These are phyloP conservation scores for Rhizophagus sp. DNA, from an alignment of 192 early-diverging fungal genomes.

Conservation along the genomic window DNA sequence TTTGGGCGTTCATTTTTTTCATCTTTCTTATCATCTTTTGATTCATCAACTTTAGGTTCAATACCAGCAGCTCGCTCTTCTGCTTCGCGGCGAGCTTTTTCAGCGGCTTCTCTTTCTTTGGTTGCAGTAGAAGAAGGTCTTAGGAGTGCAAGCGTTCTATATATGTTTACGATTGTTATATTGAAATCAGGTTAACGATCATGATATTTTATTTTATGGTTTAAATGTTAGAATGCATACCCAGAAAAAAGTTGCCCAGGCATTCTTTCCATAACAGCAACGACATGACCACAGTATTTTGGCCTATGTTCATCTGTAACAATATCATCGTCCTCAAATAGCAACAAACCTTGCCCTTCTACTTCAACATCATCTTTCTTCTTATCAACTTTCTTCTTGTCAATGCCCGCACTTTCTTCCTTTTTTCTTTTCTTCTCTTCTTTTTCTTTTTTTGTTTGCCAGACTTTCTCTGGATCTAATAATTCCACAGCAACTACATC, in stretches of 20 bases:
- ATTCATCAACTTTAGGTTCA: slow-evolving; percentile 34
- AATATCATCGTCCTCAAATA: slow-evolving; percentile 50
- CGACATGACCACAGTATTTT: slow-evolving; percentile 57
- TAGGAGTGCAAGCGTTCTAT: slow-evolving; percentile 38
- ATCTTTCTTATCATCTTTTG: slow-evolving; percentile 44
- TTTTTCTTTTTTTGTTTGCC: slow-evolving; percentile 56
- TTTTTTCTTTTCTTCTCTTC: slow-evolving; percentile 58
- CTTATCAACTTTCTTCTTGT: slow-evolving; percentile 44
- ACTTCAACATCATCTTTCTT: slow-evolving; percentile 57
- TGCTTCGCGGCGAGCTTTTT: slow-evolving; percentile 36
- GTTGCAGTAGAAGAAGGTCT: slow-evolving; percentile 36
- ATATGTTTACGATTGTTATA: neutral
- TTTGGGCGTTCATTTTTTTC: slow-evolving; percentile 51
- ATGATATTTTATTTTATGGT: neutral
- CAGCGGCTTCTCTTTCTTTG: slow-evolving; percentile 26
- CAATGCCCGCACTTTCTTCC: slow-evolving; percentile 44
- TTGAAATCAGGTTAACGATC: neutral
- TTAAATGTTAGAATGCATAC: slow-evolving; percentile 22
- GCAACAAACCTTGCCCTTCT: slow-evolving; percentile 39
- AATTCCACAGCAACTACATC: slow-evolving; percentile 79
- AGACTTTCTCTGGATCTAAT: slow-evolving; percentile 66
- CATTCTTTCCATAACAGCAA: slow-evolving; percentile 58
- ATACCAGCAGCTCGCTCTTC: slow-evolving; percentile 42
- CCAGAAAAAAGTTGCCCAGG: slow-evolving; percentile 62
- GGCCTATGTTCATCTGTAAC: slow-evolving; percentile 57